Evolutionary conservation across 2,329 filamentous ascomycete genomes (phyloP), one percentile per base, ranked within the genome.

Genomic region (Nannizziopsis arthrosporioides): DNA sequence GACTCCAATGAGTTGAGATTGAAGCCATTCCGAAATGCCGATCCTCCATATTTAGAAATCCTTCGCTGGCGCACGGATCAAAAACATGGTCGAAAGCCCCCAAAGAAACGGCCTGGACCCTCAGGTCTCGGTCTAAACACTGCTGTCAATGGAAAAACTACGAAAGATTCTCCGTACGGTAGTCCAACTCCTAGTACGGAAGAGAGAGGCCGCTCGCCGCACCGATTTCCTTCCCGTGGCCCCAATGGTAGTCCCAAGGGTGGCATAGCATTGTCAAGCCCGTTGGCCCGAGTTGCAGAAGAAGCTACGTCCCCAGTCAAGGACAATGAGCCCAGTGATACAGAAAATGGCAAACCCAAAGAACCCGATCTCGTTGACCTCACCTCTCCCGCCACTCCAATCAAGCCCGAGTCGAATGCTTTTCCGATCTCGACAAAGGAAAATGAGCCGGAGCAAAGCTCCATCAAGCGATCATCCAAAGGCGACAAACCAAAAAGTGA

Each of bases 41-140:
- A 96, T 67, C 92, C 92, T 15, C 76, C 82, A 19, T 98, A 96
- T 66, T 81, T 98, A 61, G 90, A 94, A 62, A 94, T 98, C 61
- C 72, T 98, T 58, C 78, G 92, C 57, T 96, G 92, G 88, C 82
- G 92, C 62, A 82, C 84, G 69, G 92, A 98, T 63, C 90, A 96
- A 65, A 96, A 94, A 70, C 84, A 92, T 64, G 90, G 90, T 42
- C 72, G 78, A 48, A 73, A 72, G 56, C 65, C 63, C 31, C 72
- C 72, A 43, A 75, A 70, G 55, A 71, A 69, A 59, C 72, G 72
- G 55, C 61, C 60, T 30, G 45, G 45, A n/a, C 67, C 65, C 57
- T 65, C 69, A 54, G 66, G 72, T 50, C 63, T 77, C 58, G 72
- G 73, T 31, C 69, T 77, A 53, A 79, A 76, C 55, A 71, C 73